phyloP scores from a whole-genome alignment of 2,329 filamentous ascomycete genomes.

The Truncatella angustata region DNA sequence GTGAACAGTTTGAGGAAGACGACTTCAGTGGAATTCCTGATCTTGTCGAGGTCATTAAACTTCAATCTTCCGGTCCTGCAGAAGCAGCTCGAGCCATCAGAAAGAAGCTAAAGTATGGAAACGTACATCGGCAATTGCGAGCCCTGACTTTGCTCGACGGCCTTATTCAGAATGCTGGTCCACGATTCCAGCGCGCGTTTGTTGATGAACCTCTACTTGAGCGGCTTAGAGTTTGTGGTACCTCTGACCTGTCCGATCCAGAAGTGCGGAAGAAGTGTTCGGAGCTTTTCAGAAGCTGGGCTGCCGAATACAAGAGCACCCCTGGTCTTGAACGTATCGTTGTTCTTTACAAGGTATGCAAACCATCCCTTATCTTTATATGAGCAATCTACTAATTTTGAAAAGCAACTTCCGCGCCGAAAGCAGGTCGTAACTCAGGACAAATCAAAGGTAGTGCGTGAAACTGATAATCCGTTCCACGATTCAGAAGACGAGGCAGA shows the following conservation, averaged over 20 bases:
- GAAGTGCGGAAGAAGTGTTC: constrained; percentile 88
- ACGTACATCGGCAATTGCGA: constrained; percentile 85
- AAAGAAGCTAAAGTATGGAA: constrained; percentile 99
- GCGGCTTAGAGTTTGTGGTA: constrained; percentile 82
- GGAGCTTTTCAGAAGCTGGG: constrained; percentile 84
- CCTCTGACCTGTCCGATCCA: constrained; percentile 78
- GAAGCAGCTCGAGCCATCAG: constrained; percentile 90
- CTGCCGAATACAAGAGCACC: constrained; percentile 74
- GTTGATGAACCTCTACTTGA: constrained; percentile 90
- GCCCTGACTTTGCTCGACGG: constrained; percentile 88
- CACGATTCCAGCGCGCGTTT: constrained; percentile 82
- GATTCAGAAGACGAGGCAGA: constrained; percentile 62
- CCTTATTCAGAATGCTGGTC: constrained; percentile 89
- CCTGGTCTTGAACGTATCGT: constrained; percentile 78
- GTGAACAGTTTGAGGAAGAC: constrained; percentile 86
- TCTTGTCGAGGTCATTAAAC: constrained; percentile 87
- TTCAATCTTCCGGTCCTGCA: constrained; percentile 80
- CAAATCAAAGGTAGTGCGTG: constrained; percentile 77
- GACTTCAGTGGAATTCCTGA: constrained; percentile 90
- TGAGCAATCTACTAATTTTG: constrained; percentile 11
- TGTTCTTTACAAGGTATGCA: constrained; percentile 65
- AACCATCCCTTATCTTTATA: background rate
- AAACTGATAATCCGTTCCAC: constrained; percentile 73
- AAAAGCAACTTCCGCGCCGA: constrained; percentile 58
- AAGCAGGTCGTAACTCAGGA: constrained; percentile 75